phyloP scores from a whole-genome alignment of 1,139 yeast species.

The Yamadazyma pseudoaaseri region DNA sequence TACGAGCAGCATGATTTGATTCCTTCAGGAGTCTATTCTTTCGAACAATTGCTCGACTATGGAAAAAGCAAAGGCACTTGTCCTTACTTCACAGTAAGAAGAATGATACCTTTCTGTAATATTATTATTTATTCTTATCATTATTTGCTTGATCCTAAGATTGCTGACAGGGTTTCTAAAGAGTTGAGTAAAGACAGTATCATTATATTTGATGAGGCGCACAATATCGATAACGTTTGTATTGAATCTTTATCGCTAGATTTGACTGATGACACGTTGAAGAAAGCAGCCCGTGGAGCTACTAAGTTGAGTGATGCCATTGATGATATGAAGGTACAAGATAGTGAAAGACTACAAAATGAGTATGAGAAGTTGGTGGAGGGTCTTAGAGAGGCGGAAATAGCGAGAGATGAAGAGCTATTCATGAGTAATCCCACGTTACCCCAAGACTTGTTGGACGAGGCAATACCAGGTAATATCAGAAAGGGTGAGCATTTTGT shows the following conservation, averaged over 20 bases:
- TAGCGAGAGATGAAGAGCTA: conserved; percentile 71
- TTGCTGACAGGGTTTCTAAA: conserved; percentile 90
- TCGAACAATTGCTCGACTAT: conserved; percentile 74
- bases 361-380: conserved; percentile 91
- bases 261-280: conserved; percentile 46
- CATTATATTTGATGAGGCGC: conserved; percentile 97
- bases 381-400: conserved; percentile 79
- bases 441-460: conserved; percentile 80
- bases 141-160: conserved; percentile 92
- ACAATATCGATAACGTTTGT: conserved; percentile 96
- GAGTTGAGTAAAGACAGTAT: conserved; percentile 92
- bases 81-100: conserved; percentile 95
- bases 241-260: conserved; percentile 93
- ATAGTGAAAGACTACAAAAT: conserved; percentile 77
- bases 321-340: conserved; percentile 78
- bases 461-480: conserved; percentile 94
- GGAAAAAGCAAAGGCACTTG: conserved; percentile 81
- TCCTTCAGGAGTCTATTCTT: conserved; percentile 93
- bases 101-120: conserved; percentile 96
- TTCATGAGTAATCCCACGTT: conserved; percentile 87
- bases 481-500: conserved; percentile 96
- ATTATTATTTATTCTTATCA: conserved; percentile 95
- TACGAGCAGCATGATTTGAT: conserved; percentile 84
- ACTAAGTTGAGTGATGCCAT: conserved; percentile 70
- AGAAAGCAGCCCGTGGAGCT: conserved; percentile 65